Conservation (phyloP, 805 yeast genomes). For the Metschnikowia rubicola region DNA sequence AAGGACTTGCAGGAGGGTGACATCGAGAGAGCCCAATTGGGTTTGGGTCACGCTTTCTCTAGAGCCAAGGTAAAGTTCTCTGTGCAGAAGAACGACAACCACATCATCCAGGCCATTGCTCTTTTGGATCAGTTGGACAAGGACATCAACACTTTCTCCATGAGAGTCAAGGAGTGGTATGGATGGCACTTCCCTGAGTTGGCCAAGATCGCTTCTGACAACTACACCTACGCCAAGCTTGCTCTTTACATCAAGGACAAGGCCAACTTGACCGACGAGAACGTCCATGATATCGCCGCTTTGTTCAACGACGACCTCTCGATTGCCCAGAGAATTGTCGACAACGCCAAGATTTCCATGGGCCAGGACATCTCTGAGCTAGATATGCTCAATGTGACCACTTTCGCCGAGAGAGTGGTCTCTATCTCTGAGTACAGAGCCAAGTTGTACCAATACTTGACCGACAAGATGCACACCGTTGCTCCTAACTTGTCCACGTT, state of each 20-base stretch:
- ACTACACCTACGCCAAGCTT: constrained; percentile 79
- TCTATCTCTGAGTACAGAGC: constrained; percentile 88
- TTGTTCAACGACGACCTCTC: constrained; percentile 89
- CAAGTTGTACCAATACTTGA: constrained; percentile 76
- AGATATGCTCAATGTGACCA: constrained; percentile 86
- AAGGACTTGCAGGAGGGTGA: constrained; percentile 94
- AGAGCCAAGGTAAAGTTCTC: constrained; percentile 98
- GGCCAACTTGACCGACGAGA: constrained; percentile 83
- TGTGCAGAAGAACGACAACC: constrained; percentile 98
- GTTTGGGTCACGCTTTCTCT: constrained; percentile 98
- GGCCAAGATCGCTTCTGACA: constrained; percentile 87
- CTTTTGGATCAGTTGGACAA: constrained; percentile 95
- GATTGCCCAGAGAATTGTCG: constrained; percentile 81
- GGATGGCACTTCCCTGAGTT: constrained; percentile 99
- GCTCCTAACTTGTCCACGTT: constrained; percentile 80
- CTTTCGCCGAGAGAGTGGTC: constrained; percentile 92
- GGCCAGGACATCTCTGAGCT: constrained; percentile 96
- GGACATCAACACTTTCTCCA: constrained; percentile 94
- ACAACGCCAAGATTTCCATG: constrained; percentile 96
- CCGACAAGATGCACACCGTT: constrained; percentile 95
- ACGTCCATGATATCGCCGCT: constrained; percentile 89
- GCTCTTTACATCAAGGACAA: constrained; percentile 84
- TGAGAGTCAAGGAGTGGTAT: constrained; percentile 98
- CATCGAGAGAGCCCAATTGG: constrained; percentile 95
- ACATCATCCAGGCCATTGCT: constrained; percentile 98